phyloP scores from a whole-genome alignment of 2,329 filamentous ascomycete species.

The Nemania abortiva region DNA sequence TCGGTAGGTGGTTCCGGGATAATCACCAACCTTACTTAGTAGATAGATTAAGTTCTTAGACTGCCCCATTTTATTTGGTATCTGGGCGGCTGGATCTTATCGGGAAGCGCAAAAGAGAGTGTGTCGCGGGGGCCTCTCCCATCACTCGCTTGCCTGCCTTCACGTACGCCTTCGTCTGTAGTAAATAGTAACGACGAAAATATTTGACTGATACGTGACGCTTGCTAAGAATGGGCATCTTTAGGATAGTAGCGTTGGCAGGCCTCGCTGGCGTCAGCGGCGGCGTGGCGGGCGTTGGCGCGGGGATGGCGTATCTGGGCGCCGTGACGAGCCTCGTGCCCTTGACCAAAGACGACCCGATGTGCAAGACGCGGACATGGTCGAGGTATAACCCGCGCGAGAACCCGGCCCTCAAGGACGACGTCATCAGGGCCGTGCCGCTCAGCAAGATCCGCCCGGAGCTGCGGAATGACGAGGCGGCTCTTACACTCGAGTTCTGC shows the following conservation, averaged over 20 bases:
- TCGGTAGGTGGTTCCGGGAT: neutral
- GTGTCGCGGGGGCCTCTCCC: neutral
- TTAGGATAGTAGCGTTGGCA: constrained; percentile 58
- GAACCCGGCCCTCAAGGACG: constrained; percentile 73
- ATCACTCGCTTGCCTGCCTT: neutral
- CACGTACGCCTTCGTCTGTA: neutral
- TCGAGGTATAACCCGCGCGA: constrained; percentile 70
- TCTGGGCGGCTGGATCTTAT: neutral
- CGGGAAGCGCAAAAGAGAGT: neutral
- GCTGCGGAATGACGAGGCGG: constrained; percentile 69
- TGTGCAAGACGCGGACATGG: constrained; percentile 70
- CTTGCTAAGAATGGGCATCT: constrained; percentile 61
- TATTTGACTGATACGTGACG: constrained; percentile 1
- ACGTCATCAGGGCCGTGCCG: constrained; percentile 72
- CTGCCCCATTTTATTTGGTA: constrained; percentile 37
- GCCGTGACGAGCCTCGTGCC: constrained; percentile 68
- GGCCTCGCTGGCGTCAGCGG: constrained; percentile 61
- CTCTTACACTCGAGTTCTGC: constrained; percentile 73
- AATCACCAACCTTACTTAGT: neutral
- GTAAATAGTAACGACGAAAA: neutral
- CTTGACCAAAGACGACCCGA: constrained; percentile 68
- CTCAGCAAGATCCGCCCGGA: constrained; percentile 73
- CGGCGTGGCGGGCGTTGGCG: constrained; percentile 61
- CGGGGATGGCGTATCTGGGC: constrained; percentile 65
- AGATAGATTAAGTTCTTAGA: neutral